Conservation (phyloP, 2,329 filamentous ascomycete species). For the Proliferodiscus dingleyae region DNA sequence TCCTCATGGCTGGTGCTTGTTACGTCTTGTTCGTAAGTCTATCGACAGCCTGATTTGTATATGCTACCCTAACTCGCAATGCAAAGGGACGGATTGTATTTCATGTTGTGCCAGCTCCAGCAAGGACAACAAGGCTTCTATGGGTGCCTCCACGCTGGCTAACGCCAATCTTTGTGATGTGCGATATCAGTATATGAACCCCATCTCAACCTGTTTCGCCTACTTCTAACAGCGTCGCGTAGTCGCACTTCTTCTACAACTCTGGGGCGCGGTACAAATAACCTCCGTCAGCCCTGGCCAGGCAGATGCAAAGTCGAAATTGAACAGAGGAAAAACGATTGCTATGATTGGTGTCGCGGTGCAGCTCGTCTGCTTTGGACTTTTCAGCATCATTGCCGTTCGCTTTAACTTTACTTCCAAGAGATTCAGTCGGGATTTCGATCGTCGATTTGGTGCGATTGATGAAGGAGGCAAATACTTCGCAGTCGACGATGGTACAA, state of each 20-base stretch:
- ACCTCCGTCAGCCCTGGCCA: slow-evolving; percentile 33
- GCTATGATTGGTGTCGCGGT: slow-evolving; percentile 38
- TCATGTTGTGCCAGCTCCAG: slow-evolving; percentile 26
- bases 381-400: slow-evolving; percentile 41
- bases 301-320: slow-evolving; percentile 28
- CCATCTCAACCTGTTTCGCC: neutral
- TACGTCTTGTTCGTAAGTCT: slow-evolving; percentile 29
- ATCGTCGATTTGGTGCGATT: slow-evolving; percentile 22
- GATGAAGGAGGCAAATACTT: slow-evolving; percentile 19
- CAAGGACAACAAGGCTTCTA: slow-evolving; percentile 16
- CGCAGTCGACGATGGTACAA: slow-evolving; percentile 21
- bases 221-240: neutral
- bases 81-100: slow-evolving; percentile 27
- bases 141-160: slow-evolving; percentile 27
- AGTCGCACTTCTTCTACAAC: slow-evolving; percentile 26
- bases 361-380: slow-evolving; percentile 42
- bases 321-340: slow-evolving; percentile 35
- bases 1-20: slow-evolving; percentile 31
- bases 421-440: slow-evolving; percentile 31
- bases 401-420: slow-evolving; percentile 44
- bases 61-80: neutral
- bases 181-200: slow-evolving; percentile 21
- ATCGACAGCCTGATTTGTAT: neutral
- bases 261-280: slow-evolving; percentile 34
- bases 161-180: slow-evolving; percentile 26